Conservation (phyloP, 805 yeast species). For the Debaryomyces prosopidis region DNA sequence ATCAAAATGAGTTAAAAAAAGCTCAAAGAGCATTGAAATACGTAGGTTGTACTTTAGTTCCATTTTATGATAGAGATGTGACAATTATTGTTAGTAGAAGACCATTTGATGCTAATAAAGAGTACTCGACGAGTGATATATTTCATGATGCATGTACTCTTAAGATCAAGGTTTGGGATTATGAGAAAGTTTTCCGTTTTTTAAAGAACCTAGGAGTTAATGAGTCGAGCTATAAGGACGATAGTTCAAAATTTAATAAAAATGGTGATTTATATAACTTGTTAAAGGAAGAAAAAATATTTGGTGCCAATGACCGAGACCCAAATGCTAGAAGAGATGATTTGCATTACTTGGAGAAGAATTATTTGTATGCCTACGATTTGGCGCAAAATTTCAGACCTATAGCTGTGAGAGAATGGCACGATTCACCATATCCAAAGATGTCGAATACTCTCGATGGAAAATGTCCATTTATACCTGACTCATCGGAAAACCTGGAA, state of each 20-base stretch:
- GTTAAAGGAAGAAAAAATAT: conserved; percentile 78
- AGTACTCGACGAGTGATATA: conserved; percentile 58
- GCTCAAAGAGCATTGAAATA: conserved; percentile 46
- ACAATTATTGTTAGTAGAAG: conserved; percentile 82
- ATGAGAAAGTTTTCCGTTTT: conserved; percentile 81
- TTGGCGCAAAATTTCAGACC: conserved; percentile 77
- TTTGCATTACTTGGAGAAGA: conserved; percentile 72
- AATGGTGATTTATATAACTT: conserved; percentile 43
- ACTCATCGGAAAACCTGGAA: conserved; percentile 44
- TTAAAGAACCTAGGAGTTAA: conserved; percentile 57
- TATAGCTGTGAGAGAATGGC: conserved; percentile 81
- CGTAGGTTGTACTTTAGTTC: conserved; percentile 49
- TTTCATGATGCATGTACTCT: conserved; percentile 60
- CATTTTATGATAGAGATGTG: conserved; percentile 52
- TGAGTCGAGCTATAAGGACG: conserved; percentile 11
- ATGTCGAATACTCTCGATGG: conserved; percentile 67
- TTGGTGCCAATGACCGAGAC: conserved; percentile 88
- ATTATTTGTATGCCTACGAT: conserved; percentile 78
- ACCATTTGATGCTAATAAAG: conserved; percentile 37
- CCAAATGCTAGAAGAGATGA: conserved; percentile 85
- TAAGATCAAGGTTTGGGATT: conserved; percentile 82
- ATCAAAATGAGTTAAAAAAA: conserved; percentile 39
- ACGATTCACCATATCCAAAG: conserved; percentile 52
- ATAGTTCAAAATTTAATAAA: conserved; percentile 5
- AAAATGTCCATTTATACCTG: conserved; percentile 79